phyloP scores from a whole-genome alignment of 306 rosid species.

The Rosa chinensis region DNA sequence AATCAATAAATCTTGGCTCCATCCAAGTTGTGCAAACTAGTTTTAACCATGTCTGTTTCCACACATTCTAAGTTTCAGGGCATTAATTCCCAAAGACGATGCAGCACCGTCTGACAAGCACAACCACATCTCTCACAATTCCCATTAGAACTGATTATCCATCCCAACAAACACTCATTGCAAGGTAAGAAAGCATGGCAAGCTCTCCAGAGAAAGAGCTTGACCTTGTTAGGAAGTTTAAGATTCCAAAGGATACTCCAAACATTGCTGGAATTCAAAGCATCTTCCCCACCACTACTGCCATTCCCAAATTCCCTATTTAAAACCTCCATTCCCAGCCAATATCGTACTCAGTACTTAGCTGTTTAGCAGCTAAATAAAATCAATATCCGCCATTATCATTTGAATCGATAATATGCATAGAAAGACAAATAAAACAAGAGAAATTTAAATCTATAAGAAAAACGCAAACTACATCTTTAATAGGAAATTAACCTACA shows the following conservation, averaged over 20 bases:
- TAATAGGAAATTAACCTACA: no score
- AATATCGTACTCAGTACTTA: no score
- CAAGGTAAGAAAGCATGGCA: background rate
- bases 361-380: no score
- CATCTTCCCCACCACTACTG: background rate
- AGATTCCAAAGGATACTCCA: background rate
- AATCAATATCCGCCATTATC: no score
- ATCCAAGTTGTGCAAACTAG: background rate
- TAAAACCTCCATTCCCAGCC: no score
- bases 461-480: no score
- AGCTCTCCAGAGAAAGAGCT: background rate
- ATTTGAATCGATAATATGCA: no score
- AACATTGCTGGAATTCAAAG: background rate
- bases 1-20: background rate
- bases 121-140: background rate
- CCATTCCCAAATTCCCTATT: no score
- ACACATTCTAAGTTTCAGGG: background rate
- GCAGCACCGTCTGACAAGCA: background rate
- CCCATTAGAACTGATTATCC: background rate
- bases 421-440: no score
- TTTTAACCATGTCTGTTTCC: background rate
- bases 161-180: background rate
- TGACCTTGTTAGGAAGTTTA: no score
- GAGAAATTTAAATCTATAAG: no score
- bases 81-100: background rate